Evolutionary conservation across 1,284 basidiomycete genomes (phyloP).

Genomic region (Bondarzewia mesenterica): DNA sequence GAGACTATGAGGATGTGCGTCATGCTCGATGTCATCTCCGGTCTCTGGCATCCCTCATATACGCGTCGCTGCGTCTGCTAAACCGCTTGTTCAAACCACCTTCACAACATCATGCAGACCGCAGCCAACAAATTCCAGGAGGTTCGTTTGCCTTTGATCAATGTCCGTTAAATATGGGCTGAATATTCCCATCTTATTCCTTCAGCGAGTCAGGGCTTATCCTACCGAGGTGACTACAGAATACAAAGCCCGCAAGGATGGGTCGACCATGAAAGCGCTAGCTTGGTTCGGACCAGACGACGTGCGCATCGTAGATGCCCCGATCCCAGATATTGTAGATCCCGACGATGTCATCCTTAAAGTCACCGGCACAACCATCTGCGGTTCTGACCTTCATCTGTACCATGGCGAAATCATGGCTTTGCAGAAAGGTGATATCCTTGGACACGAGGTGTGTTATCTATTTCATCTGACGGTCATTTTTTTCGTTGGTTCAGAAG

Average conservation of each 20-base stretch:
- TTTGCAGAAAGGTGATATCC: constrained; percentile 65
- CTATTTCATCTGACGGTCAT: not conserved
- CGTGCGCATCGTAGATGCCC: constrained; percentile 47
- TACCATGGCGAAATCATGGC: constrained; percentile 59
- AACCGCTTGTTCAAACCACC: not conserved
- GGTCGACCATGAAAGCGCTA: constrained; percentile 58
- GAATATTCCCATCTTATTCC: not conserved
- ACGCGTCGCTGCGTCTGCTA: not conserved
- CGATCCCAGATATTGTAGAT: constrained; percentile 62
- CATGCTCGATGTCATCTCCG: not conserved
- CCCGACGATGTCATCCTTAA: constrained; percentile 59
- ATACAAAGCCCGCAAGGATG: constrained; percentile 42
- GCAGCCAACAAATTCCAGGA: constrained; percentile 29
- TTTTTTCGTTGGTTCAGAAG: not conserved
- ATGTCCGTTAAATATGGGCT: not conserved
- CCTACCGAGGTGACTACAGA: constrained; percentile 36
- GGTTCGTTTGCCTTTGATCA: constrained; percentile 15
- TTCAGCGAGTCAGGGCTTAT: constrained; percentile 32
- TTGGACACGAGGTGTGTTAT: constrained; percentile 57
- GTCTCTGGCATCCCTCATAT: not conserved
- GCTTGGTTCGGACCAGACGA: constrained; percentile 60
- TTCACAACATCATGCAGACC: constrained; percentile 27
- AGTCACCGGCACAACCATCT: constrained; percentile 67
- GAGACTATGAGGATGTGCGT: too few relatives aligned
- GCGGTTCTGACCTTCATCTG: constrained; percentile 63